Conservation (phyloP, 129 eudicot genomes). For the Cynara cardunculus region DNA sequence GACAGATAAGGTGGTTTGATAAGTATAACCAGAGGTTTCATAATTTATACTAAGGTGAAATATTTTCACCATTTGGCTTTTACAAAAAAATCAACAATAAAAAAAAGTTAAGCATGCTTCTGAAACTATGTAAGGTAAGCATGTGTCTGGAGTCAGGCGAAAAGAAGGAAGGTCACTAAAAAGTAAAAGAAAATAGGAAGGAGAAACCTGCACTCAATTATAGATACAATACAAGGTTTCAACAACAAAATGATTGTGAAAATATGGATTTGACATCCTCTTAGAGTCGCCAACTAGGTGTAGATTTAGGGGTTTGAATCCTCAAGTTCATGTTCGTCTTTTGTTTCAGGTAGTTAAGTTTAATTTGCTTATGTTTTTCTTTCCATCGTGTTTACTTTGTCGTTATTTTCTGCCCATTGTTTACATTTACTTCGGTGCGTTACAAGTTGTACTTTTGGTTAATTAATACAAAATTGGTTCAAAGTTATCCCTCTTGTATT, state of each 20-base stretch:
- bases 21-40: background rate
- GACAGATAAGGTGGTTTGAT: background rate
- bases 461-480: too few species aligned
- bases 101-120: background rate
- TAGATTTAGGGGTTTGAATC: background rate
- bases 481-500: too few species aligned
- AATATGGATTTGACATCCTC: background rate
- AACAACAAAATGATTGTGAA: background rate
- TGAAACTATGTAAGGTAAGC: background rate
- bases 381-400: background rate
- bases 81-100: too few species aligned
- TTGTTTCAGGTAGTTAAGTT: background rate
- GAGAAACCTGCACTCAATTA: background rate
- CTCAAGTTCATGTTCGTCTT: background rate
- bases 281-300: background rate
- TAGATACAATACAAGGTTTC: background rate
- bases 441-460: background rate
- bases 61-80: background rate
- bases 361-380: background rate
- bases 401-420: background rate
- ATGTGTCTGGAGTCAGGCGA: background rate
- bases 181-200: background rate
- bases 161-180: background rate
- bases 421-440: background rate
- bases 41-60: background rate